Base-by-base conservation (phyloP, 1,139 yeast genomes). In the Pichia sp. region DNA sequence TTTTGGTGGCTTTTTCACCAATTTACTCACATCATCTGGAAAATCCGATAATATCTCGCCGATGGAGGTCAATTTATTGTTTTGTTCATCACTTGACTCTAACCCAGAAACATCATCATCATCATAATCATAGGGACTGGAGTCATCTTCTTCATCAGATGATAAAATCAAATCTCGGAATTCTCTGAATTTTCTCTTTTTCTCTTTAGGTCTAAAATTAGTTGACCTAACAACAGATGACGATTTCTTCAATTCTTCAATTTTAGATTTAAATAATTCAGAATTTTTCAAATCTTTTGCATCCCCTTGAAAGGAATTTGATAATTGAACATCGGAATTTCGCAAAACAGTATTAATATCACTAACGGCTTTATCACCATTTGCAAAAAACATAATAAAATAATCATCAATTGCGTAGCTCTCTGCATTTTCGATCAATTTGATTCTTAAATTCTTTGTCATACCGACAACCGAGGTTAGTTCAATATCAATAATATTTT, bases 321-420 rank as follows among this genome's bases (percentile, higher is more conserved):
- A 46, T 2, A 58, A 37, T 12, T 51, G 53, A 10, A 58, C 49
- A 12, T 62, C 61, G 1, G 61, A 58, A 8, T 51, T 54, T n/a
- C 53, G 50, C 25, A 59, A 54, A 3, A 55, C 60, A 6, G 43
- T 43, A 37, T 55, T 56, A 26, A 62, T 58, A 31, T 54, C 56
- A 5, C 48, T 40, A 9, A 57, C 54, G 2, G 69, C 71, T 29
- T 48, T 43, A 16, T 64, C 60, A 4, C 74, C 76, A 7, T 66
- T 57, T 27, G 68, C 67, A 57, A 87, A 82, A 54, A 87, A 83
- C 54, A 86, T 75, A 53, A 89, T 74, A 48, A 76, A 78, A 51
- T 82, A 77, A 42, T 81, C 86, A 55, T 85, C 90, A 41, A 78
- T 56, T 0, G 81, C 82, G 59, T 61, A 75, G 2, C 76, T 65